Conservation (phyloP, 371 early-diverging fungal species). For the Funneliformis caledonium region DNA sequence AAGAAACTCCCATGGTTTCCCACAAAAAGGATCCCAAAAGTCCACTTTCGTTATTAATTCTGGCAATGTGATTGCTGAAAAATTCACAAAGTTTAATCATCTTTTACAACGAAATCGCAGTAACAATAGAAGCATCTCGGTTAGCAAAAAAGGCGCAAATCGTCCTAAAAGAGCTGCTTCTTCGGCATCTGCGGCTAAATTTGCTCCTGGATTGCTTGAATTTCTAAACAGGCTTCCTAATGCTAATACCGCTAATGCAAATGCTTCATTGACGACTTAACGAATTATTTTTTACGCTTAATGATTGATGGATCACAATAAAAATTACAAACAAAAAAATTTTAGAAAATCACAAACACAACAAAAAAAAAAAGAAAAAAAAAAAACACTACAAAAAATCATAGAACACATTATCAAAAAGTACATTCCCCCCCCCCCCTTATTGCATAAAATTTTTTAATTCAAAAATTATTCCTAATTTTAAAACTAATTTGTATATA, state of each 20-base stretch:
- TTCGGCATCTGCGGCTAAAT: background rate
- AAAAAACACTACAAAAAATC: background rate
- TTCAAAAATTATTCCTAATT: background rate
- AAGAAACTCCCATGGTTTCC: background rate
- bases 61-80: constrained; percentile 20
- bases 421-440: background rate
- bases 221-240: background rate
- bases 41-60: background rate
- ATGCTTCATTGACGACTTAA: background rate
- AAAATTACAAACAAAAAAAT: too few relatives aligned
- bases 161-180: background rate
- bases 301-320: background rate
- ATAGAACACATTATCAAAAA: background rate
- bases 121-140: background rate
- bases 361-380: too few relatives aligned
- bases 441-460: background rate
- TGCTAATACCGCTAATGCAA: background rate
- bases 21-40: background rate
- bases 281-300: background rate
- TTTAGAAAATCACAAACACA: too few relatives aligned
- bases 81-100: background rate
- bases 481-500: background rate
- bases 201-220: background rate
- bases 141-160: background rate
- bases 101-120: background rate